Base-by-base conservation (phyloP, 2,329 filamentous ascomycete genomes). In the Hypoxylon sp. region DNA sequence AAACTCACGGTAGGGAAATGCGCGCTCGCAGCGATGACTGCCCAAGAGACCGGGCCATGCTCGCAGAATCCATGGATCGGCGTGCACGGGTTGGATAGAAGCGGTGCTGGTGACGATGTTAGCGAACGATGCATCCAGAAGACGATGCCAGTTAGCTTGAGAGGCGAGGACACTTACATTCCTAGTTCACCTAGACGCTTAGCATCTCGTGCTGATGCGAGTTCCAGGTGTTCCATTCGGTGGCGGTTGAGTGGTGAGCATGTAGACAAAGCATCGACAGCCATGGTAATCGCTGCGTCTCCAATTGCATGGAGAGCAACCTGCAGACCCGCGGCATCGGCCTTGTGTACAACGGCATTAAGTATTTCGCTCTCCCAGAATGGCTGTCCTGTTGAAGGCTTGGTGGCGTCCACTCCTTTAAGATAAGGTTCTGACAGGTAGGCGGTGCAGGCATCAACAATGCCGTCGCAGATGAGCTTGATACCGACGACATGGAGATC, bases 241-340 rank as follows among this genome's bases (percentile, higher is more conserved):
- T 88, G 88, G 1, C 88, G 83, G 10, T 83, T 82, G 0, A 77
- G 79, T 0, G 82, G 80, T 4, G 65, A 71, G 47, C 68, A 71
- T 66, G 77, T 77, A 0, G 78, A 84, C 17, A 90, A 79, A 0
- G 82, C 82, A 65, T 90, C 84, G 57, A 90, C 81, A 2, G 86
- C 87, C 73, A 85, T 85, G 39, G 78, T 80, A 19, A 89, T 81
- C 0, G 88, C 87, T n/a, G 80, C 80, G 69, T 91, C 88, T 35
- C 88, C 88, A 51, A 90, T 91, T 37, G 88, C 88, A 67, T 91
- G 88, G 2, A 90, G 80, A 0, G 88, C 88, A 21, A 86, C 82
- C 73, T 91, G 88, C 31, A 91, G 76, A 0, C 84, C 83, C 0
- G 82, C 82, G 5, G 77, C 79, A 31, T 84, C 82, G 2, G 87